These are phyloP conservation scores for Abrus precatorius DNA, from an alignment of 306 rosid species.

Conservation along the genomic window DNA sequence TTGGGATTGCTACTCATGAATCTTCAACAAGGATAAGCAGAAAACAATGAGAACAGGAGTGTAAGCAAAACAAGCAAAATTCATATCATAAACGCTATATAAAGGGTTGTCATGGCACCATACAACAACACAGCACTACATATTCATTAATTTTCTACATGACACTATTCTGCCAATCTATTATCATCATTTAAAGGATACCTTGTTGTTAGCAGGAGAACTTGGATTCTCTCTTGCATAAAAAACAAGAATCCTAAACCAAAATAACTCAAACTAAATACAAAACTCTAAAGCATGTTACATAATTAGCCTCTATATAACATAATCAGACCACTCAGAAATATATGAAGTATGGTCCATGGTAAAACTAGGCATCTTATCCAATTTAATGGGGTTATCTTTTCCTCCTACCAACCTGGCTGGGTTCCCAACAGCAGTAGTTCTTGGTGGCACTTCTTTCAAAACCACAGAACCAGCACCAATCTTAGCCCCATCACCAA, in stretches of 20 bases:
- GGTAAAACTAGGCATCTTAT: conserved; percentile 81
- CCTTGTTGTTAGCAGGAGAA: conserved; percentile 64
- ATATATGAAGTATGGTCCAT: conserved; percentile 93
- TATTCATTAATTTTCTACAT: conserved; percentile 12
- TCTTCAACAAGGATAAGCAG: conserved; percentile 26
- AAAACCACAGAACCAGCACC: conserved; percentile 94
- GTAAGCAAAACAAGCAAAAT: conserved; percentile 29
- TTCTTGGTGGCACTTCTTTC: conserved; percentile 88
- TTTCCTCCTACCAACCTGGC: conserved; percentile 91
- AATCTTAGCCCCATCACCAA: conserved; percentile 90
- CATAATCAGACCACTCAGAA: conserved; percentile 83
- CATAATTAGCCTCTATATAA: conserved; percentile 54
- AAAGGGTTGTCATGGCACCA: conserved; percentile 34
- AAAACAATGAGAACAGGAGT: not conserved
- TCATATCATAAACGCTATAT: conserved; percentile 18
- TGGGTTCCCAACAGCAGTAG: conserved; percentile 93
- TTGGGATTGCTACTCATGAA: not conserved
- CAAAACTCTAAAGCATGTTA: not conserved
- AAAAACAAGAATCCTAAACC: conserved; percentile 48
- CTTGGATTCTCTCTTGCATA: conserved; percentile 60
- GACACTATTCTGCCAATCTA: conserved; percentile 39
- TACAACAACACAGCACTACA: conserved; percentile 47
- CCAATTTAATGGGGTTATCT: conserved; percentile 73
- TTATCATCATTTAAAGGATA: not conserved
- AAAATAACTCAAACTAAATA: conserved; percentile 10